A percentile compares a stretch with the other conserved stretches of the same genome.
These are phyloP conservation scores for Aspergillus calidoustus DNA, from an alignment of 2,329 filamentous ascomycete species.

Conservation along the genomic window DNA sequence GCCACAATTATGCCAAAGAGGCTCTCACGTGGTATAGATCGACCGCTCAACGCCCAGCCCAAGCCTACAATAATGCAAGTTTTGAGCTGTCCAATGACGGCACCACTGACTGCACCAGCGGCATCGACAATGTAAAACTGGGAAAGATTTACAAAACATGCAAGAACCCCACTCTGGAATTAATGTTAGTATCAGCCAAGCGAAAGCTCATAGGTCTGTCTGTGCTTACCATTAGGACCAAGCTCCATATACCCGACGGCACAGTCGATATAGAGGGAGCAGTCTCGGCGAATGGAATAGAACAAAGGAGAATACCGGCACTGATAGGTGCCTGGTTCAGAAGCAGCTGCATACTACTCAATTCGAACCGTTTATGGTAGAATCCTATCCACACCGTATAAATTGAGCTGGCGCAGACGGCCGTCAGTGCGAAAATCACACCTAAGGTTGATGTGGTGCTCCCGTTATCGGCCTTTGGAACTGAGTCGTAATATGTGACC, in stretches of 20 bases:
- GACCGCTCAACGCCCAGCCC: constrained; percentile 53
- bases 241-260: constrained; percentile 24
- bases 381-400: constrained; percentile 27
- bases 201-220: no score
- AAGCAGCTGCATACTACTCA: constrained; percentile 30
- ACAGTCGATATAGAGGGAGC: constrained; percentile 19
- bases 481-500: constrained; percentile 28
- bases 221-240: constrained; percentile 21
- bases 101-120: constrained; percentile 65
- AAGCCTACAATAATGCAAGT: constrained; percentile 68
- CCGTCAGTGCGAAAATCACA: constrained; percentile 25
- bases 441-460: constrained; percentile 22
- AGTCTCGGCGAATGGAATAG: constrained; percentile 24
- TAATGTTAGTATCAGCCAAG: neutral
- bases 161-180: constrained; percentile 27
- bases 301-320: constrained; percentile 22
- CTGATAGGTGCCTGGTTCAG: constrained; percentile 29
- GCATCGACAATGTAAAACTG: constrained; percentile 34
- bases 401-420: constrained; percentile 27
- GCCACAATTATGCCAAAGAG: constrained; percentile 25
- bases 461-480: constrained; percentile 18
- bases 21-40: constrained; percentile 21
- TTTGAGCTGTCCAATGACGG: constrained; percentile 69
- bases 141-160: constrained; percentile 29
- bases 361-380: constrained; percentile 26